Percentiles rank a stretch among this genome's conserved stretches.
phyloP scores from a whole-genome alignment of 2,329 filamentous ascomycete genomes.

The Trichothecium roseum region DNA sequence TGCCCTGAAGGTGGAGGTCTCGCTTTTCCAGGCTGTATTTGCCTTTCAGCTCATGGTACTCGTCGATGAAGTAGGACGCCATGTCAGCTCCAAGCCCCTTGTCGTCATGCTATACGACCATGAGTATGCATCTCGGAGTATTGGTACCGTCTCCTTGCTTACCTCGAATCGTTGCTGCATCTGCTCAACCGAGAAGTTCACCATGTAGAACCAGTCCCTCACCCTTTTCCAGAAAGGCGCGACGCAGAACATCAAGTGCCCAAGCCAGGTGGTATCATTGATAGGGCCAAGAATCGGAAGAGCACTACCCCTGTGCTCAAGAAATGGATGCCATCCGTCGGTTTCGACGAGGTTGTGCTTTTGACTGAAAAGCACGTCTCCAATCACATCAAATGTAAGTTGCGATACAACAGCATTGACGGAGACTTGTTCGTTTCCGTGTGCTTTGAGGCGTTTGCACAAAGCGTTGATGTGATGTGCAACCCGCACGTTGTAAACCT shows the following conservation, averaged over 20 bases:
- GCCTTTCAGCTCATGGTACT: not conserved
- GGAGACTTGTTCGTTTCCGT: not conserved
- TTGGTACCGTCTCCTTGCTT: not conserved
- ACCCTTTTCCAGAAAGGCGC: not conserved
- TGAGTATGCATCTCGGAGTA: not conserved
- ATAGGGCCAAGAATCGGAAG: not conserved
- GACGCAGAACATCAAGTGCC: not conserved
- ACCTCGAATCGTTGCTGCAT: not conserved
- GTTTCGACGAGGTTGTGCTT: not conserved
- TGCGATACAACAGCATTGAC: not conserved
- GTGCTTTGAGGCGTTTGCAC: too few species aligned
- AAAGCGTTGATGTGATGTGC: too few species aligned
- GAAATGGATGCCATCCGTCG: not conserved
- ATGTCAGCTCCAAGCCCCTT: not conserved
- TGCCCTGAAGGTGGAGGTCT: not conserved
- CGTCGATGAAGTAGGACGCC: not conserved
- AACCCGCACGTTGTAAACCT: too few species aligned
- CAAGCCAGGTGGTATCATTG: not conserved
- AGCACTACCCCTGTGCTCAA: not conserved
- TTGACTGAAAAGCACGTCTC: slow-evolving; percentile 1
- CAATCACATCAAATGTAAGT: slow-evolving; percentile 4
- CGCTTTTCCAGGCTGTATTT: not conserved
- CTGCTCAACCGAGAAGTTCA: not conserved
- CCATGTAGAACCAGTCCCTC: slow-evolving; percentile 1
- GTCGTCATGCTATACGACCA: not conserved